phyloP scores from a whole-genome alignment of 352 stramenopile genomes.

The Pythium dissimile region DNA sequence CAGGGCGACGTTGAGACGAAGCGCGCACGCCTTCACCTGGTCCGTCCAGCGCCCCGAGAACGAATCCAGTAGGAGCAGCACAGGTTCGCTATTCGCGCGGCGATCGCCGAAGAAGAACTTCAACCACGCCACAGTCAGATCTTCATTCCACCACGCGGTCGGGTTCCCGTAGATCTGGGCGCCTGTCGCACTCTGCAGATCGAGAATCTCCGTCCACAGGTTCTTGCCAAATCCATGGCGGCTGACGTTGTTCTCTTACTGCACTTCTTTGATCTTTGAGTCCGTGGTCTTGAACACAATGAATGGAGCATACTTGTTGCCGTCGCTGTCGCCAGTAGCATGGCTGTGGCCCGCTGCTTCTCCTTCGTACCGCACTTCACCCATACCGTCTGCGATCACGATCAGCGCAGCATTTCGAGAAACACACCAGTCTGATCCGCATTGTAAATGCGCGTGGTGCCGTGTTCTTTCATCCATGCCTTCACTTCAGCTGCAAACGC shows the following conservation, averaged over 20 bases:
- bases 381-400: too few species aligned
- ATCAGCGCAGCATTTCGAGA: too few species aligned
- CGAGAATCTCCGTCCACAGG: constrained; percentile 1
- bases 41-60: constrained; percentile 26
- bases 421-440: too few species aligned
- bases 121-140: constrained; percentile 23
- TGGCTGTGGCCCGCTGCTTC: too few species aligned
- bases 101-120: constrained; percentile 25
- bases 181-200: background rate
- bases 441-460: too few species aligned
- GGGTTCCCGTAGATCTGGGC: constrained; percentile 21
- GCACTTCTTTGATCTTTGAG: background rate
- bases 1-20: background rate
- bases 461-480: too few species aligned
- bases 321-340: too few species aligned
- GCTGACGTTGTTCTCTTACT: constrained; percentile 11
- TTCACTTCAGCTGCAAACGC: too few species aligned
- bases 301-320: too few species aligned
- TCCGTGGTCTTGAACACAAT: constrained; percentile 18
- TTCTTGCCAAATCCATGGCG: constrained; percentile 14
- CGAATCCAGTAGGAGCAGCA: constrained; percentile 26
- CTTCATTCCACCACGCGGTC: constrained; percentile 20
- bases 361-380: too few species aligned
- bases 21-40: constrained; percentile 6
- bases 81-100: constrained; percentile 2